phyloP scores from a whole-genome alignment of 306 rosid genomes.

The Castanea sativa region DNA sequence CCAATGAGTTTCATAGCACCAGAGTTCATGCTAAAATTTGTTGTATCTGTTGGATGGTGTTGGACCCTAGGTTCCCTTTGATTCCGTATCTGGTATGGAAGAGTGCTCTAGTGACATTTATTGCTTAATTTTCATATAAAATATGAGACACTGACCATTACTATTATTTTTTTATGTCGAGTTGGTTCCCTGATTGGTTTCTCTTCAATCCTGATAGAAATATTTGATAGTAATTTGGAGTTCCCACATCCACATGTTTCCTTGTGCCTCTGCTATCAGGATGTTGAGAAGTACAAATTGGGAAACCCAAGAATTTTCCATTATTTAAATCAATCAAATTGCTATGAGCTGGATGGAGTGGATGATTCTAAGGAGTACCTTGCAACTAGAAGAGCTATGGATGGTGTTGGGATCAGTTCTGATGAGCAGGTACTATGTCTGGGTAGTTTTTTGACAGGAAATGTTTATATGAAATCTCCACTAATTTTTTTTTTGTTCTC shows the following conservation, averaged over 20 bases:
- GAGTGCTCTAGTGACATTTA: not conserved
- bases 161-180: not conserved
- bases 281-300: constrained; percentile 63
- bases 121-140: not conserved
- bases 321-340: constrained; percentile 87
- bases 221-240: constrained; percentile 2
- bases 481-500: constrained; percentile 20
- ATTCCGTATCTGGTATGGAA: not conserved
- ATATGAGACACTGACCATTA: not conserved
- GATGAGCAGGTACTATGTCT: constrained; percentile 69
- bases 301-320: constrained; percentile 74
- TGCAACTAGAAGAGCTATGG: constrained; percentile 88
- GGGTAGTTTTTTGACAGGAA: constrained; percentile 3
- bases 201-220: constrained; percentile 2
- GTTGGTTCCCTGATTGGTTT: constrained; percentile 1
- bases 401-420: constrained; percentile 77
- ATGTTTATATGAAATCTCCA: constrained; percentile 11
- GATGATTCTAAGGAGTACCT: constrained; percentile 85
- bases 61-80: not conserved
- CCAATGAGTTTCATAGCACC: too few relatives aligned
- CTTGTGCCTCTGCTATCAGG: constrained; percentile 39
- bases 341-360: constrained; percentile 60
- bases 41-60: not conserved
- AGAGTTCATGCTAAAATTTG: not conserved
- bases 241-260: constrained; percentile 14